Evolutionary conservation across 2,329 filamentous ascomycete genomes (phyloP), one percentile per base, ranked within the genome.

Genomic region (Fusarium luffae): DNA sequence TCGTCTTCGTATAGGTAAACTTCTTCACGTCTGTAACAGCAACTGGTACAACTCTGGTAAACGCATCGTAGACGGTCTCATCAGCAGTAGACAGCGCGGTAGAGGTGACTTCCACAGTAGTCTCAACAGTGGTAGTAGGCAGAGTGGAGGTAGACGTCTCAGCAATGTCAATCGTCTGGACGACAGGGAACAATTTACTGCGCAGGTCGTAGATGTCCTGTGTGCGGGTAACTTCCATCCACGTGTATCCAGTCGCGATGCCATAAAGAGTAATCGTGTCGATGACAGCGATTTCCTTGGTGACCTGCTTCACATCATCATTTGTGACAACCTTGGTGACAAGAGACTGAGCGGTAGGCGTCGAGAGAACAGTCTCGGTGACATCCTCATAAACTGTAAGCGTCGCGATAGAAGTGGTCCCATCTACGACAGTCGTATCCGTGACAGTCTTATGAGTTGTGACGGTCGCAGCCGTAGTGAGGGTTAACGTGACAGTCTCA

Each of bases 21-120:
- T 64, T 57, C 47, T 63, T 57, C n/a, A 64, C 30, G 2, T 64
- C 58, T 2, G 58, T 63, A 11, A 51, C 59, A 28, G 51, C 49
- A 25, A 64, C 61, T 3, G 57, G 58, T 3, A 49, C 41, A 18
- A 49, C 30, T 6, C 46, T 42, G 5, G 61, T 64, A 5, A 63
- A 43, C 10, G 34, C 44, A 12, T 54, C 49, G 18, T 56, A 41
- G 14, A 64, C 2, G 3, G 58, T 64, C 40, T 61, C 43, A 1
- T 57, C 50, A 2, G 50, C 61, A 12, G 61, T 64, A 3, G 61
- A 64, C 1, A 63, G 27, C 8, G 57, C 61, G 3, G 58, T 64
- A 8, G 58, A 56, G 12, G 58, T 62, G 2, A 62, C 58, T 5
- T 62, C 50, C 3, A 62, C 50, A 1, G 61, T 64, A 4, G 61